Evolutionary conservation across 257 asterid species (phyloP).

Genomic region (Solanum habrochaites): DNA sequence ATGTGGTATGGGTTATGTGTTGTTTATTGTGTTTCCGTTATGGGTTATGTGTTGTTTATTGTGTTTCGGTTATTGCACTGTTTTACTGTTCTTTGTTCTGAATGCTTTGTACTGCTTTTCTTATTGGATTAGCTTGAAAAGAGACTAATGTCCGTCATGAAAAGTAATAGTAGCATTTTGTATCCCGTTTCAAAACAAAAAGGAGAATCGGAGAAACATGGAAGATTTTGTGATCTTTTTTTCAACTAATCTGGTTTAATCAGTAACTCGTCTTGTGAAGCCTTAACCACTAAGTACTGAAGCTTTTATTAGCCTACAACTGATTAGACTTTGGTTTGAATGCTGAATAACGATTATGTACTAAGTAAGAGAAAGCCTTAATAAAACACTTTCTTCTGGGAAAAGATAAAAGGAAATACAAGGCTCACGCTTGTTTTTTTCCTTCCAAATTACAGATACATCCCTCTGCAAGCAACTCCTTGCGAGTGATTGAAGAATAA

Average conservation of each 20-base stretch:
- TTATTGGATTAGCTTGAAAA: not conserved
- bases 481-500: not conserved
- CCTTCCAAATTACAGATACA: not conserved
- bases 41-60: not conserved
- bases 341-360: not conserved
- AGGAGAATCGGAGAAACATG: not conserved
- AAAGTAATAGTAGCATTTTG: not conserved
- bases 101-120: not conserved
- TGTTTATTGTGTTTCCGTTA: not conserved
- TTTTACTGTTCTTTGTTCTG: not conserved
- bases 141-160: not conserved
- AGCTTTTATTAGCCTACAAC: not conserved
- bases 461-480: not conserved
- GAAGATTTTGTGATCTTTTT: not conserved
- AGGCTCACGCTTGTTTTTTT: not conserved
- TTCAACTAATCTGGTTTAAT: not conserved
- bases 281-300: not conserved
- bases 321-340: not conserved
- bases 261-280: not conserved
- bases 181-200: not conserved
- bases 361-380: not conserved
- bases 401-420: not conserved
- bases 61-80: not conserved
- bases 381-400: not conserved
- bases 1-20: not conserved